Evolutionary conservation across 176 grass and related monocot genomes (phyloP).

Genomic region (Avena insularis): DNA sequence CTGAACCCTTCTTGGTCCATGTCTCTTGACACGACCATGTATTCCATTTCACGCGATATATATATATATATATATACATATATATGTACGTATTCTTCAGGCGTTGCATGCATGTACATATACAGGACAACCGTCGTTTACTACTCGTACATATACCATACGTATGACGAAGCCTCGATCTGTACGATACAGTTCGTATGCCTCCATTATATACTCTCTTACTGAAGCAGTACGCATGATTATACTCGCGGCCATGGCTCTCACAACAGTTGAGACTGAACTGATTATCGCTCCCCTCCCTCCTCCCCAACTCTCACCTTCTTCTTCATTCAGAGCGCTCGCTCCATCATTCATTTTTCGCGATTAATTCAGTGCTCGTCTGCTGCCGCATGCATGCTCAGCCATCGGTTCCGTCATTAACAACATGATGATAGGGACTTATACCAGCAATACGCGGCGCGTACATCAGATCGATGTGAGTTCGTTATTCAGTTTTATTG

Average conservation of each 20-base stretch:
- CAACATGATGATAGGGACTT: neutral
- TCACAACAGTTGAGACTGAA: neutral
- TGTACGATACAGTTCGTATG: too few species aligned
- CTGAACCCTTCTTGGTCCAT: neutral
- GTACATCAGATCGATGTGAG: neutral
- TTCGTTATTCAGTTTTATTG: constrained; percentile 11
- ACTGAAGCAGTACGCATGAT: neutral
- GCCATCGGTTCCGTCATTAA: neutral
- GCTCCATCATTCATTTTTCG: neutral
- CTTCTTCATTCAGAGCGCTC: neutral
- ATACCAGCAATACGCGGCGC: neutral
- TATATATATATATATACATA: neutral
- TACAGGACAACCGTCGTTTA: neutral
- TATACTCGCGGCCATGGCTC: neutral
- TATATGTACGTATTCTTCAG: neutral
- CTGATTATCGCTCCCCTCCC: neutral
- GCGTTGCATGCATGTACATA: neutral
- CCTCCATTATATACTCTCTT: too few species aligned
- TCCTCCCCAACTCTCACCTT: neutral
- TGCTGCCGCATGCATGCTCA: neutral
- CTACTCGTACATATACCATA: neutral
- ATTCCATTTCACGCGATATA: neutral
- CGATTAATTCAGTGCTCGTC: neutral
- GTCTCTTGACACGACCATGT: neutral
- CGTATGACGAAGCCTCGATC: neutral